Conservation (phyloP, 768 basidiomycete species). For the Thelephora ganbajun region DNA sequence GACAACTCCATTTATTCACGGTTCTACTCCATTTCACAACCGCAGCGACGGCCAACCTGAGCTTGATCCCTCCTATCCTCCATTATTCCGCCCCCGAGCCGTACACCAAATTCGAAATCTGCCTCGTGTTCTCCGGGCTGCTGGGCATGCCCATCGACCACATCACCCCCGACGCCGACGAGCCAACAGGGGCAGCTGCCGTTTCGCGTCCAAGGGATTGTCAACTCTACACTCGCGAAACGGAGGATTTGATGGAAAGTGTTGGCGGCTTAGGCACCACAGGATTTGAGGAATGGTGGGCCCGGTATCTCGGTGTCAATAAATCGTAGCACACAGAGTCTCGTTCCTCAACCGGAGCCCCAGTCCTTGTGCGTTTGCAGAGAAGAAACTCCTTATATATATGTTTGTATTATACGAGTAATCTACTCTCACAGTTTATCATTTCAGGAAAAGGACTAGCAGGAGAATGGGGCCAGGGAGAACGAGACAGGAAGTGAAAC, state of each 20-base stretch:
- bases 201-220: conserved; percentile 44
- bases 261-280: conserved; percentile 44
- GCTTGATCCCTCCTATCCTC: conserved; percentile 64
- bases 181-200: conserved; percentile 33
- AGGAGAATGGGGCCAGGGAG: not conserved
- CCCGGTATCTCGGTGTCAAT: conserved; percentile 16
- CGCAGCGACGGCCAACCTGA: too few relatives aligned
- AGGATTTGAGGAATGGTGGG: conserved; percentile 83
- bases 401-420: not conserved
- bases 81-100: conserved; percentile 79
- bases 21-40: too few relatives aligned
- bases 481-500: too few relatives aligned
- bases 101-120: conserved; percentile 90
- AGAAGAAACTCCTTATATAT: conserved; percentile 1
- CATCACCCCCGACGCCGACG: conserved; percentile 57
- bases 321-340: too few relatives aligned
- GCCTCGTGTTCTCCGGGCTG: conserved; percentile 59
- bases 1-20: too few relatives aligned
- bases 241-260: conserved; percentile 39
- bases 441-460: not conserved
- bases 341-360: too few relatives aligned
- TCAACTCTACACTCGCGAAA: conserved; percentile 61
- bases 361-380: not conserved
- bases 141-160: conserved; percentile 60
- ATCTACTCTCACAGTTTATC: not conserved